Evolutionary conservation across 1,284 basidiomycete genomes (phyloP).

Genomic region (Marasmius fiardii): DNA sequence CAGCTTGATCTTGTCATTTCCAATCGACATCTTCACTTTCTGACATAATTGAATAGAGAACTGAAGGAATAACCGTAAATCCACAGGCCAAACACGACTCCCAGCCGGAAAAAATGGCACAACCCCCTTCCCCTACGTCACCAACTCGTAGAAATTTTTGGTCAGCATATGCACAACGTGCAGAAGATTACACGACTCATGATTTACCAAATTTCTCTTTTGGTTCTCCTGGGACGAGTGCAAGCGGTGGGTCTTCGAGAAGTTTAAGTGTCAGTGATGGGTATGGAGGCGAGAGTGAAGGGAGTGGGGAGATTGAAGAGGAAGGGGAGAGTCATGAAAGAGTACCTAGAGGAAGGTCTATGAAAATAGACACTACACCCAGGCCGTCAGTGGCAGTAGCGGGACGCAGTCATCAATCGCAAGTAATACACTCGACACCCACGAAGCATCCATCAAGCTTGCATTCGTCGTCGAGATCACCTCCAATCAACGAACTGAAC

Average conservation of each 20-base stretch:
- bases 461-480: neutral
- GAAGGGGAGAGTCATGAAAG: neutral
- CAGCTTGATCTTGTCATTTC: neutral
- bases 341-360: neutral
- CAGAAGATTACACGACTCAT: neutral
- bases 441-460: neutral
- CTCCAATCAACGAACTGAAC: neutral
- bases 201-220: neutral
- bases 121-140: neutral
- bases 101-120: neutral
- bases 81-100: neutral
- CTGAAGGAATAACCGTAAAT: neutral
- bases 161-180: neutral
- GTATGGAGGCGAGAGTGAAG: neutral
- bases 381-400: neutral
- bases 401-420: conserved; percentile 4
- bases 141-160: neutral
- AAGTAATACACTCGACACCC: neutral
- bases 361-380: neutral
- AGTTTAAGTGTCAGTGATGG: neutral
- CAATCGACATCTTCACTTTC: neutral
- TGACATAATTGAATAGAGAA: neutral
- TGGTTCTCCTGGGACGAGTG: neutral
- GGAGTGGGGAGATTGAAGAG: neutral
- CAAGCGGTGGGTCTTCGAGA: neutral